Percentiles rank a stretch among this genome's conserved stretches.
These are phyloP conservation scores for Penicillium sp. DNA, from an alignment of 2,329 filamentous ascomycete species.

Conservation along the genomic window DNA sequence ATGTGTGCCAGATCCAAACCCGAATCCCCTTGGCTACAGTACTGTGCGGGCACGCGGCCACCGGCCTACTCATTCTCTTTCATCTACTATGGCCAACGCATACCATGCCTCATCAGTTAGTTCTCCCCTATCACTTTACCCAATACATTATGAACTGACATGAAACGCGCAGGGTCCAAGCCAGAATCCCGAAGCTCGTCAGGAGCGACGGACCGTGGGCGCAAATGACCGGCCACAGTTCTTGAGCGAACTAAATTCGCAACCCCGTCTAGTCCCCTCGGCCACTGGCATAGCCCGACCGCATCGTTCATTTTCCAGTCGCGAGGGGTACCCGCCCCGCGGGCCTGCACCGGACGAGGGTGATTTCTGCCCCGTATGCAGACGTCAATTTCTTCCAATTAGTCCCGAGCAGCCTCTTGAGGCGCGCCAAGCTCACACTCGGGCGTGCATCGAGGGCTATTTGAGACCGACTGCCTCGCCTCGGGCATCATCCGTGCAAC, in stretches of 20 bases:
- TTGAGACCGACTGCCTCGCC: constrained; percentile 20
- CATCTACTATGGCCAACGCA: constrained; percentile 17
- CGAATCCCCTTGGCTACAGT: constrained; percentile 48
- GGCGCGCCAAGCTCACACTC: constrained; percentile 47
- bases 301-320: not conserved
- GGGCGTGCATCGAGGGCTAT: constrained; percentile 45
- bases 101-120: constrained; percentile 8
- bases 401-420: constrained; percentile 40
- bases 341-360: constrained; percentile 36
- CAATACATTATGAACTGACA: not conserved
- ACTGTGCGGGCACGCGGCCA: constrained; percentile 25
- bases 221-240: constrained; percentile 24
- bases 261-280: not conserved
- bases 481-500: constrained; percentile 20
- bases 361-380: constrained; percentile 51
- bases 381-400: constrained; percentile 40
- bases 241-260: constrained; percentile 10
- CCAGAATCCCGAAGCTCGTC: constrained; percentile 12
- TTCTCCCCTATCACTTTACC: not conserved
- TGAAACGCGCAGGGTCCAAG: constrained; percentile 3
- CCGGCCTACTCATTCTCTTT: constrained; percentile 22
- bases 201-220: constrained; percentile 29
- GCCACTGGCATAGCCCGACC: not conserved
- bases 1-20: constrained; percentile 69
- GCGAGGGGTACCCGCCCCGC: constrained; percentile 4